Evolutionary conservation across 1,284 basidiomycete species (phyloP).

Genomic region (Hypsizygus ulmarius): DNA sequence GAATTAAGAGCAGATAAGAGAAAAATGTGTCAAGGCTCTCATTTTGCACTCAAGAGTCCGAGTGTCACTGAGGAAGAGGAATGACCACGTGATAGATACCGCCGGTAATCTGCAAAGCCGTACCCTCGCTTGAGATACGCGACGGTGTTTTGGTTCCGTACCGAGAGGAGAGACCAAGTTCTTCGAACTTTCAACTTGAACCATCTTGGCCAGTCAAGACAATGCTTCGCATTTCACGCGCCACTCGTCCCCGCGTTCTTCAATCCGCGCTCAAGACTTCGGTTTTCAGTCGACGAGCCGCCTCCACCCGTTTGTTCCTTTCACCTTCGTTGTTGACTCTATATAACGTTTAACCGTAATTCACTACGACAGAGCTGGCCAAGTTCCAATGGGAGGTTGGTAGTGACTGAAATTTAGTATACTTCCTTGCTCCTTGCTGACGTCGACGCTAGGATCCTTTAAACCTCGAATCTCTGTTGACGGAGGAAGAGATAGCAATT

Average conservation of each 20-base stretch:
- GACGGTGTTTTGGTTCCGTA: background rate
- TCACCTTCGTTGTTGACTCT: background rate
- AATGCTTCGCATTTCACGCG: constrained; percentile 19
- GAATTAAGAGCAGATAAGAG: too few species aligned
- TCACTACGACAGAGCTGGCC: constrained; percentile 38
- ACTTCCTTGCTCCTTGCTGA: background rate
- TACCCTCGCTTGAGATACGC: too few species aligned
- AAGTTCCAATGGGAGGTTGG: constrained; percentile 71
- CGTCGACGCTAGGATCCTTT: constrained; percentile 43
- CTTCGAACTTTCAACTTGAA: background rate
- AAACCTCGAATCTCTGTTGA: constrained; percentile 72
- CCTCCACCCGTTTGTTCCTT: constrained; percentile 18
- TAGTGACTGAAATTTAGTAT: background rate
- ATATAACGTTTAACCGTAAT: background rate
- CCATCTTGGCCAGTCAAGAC: background rate
- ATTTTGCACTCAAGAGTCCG: too few species aligned
- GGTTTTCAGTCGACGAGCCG: constrained; percentile 13
- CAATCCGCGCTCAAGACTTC: background rate
- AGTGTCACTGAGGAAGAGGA: too few species aligned
- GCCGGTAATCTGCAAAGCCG: too few species aligned
- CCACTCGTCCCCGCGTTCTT: constrained; percentile 5
- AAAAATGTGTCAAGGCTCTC: too few species aligned
- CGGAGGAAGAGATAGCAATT: constrained; percentile 89
- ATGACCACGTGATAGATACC: too few species aligned
- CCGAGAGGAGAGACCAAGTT: background rate